Base-by-base conservation (phyloP, 139 green algal species). In the Penium margaritaceum region DNA sequence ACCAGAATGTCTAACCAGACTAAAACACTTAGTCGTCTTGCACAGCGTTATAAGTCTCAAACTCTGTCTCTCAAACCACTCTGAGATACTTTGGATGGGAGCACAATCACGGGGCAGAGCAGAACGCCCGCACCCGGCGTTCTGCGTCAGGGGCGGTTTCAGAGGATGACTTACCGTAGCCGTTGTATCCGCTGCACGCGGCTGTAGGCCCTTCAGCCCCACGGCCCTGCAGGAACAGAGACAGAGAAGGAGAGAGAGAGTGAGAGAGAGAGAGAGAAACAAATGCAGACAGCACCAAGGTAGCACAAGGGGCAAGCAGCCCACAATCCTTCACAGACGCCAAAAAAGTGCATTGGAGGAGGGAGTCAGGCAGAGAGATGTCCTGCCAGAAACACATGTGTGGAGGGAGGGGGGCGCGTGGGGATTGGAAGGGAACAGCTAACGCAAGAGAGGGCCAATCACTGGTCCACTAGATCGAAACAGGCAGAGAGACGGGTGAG, bases 131-230 rank as follows among this genome's bases (percentile, higher is more conserved):
- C n/a, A n/a, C n/a, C n/a, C n/a, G n/a, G n/a, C n/a, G n/a, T n/a
- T n/a, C n/a, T n/a, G n/a, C n/a, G n/a, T n/a, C n/a, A n/a, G n/a
- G n/a, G n/a, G n/a, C n/a, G n/a, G n/a, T n/a, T n/a, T n/a, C n/a
- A 38, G 74, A 24, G 53, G 12, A 65, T 3, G 2, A 2, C 70
- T 21, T 75, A 79, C 72, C 72, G 72, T 67, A 33, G 72, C 72
- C 5, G 72, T 79, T 2, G 72, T 79, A 63, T 79, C 72, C 21
- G 73, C 73, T 29, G 66, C 73, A 32, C 66, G 64, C 15, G 73
- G 73, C 21, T 78, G 66, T 12, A 76, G 9, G 0, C 73, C 73
- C 54, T 79, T 79, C 0, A 80, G 66, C 30, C 73, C 73, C 12
- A 75, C 63, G 12, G 21, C 58, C 72, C 72, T 79, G 3, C n/a